These are phyloP conservation scores for Pyrrhoderma lamaoense DNA, from an alignment of 1,284 basidiomycete genomes.

Conservation along the genomic window DNA sequence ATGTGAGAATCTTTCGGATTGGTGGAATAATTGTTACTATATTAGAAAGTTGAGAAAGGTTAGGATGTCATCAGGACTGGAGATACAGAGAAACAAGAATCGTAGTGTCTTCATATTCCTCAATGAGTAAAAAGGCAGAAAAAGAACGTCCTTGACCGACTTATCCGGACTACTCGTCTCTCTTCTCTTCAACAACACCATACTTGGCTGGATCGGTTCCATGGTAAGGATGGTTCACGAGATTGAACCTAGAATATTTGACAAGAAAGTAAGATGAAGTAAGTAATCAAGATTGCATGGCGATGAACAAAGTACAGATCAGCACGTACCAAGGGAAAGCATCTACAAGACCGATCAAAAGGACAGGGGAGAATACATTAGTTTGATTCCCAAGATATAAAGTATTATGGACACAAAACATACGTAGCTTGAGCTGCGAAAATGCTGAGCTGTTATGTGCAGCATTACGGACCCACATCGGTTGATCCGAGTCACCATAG, in stretches of 20 bases:
- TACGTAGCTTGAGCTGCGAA: constrained; percentile 87
- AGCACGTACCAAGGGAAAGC: constrained; percentile 58
- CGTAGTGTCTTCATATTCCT: too few relatives aligned
- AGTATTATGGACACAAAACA: constrained; percentile 30
- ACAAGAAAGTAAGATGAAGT: too few relatives aligned
- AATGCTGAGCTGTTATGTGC: constrained; percentile 90
- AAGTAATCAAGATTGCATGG: background rate
- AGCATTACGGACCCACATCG: constrained; percentile 82
- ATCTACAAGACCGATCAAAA: constrained; percentile 33
- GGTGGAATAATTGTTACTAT: too few relatives aligned
- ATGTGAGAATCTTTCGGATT: too few relatives aligned
- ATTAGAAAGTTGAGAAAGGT: too few relatives aligned
- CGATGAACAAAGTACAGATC: constrained; percentile 1
- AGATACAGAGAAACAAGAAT: too few relatives aligned
- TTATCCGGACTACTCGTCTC: constrained; percentile 9
- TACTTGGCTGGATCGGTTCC: constrained; percentile 84
- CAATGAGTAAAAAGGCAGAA: too few relatives aligned
- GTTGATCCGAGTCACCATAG: constrained; percentile 79
- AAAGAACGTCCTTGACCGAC: too few relatives aligned
- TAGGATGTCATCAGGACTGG: too few relatives aligned
- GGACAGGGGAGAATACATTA: background rate
- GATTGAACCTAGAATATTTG: constrained; percentile 81
- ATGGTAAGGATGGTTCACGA: constrained; percentile 85
- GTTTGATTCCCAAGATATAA: background rate
- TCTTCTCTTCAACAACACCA: constrained; percentile 29